Evolutionary conservation across 2,329 filamentous ascomycete species (phyloP).

Genomic region (Dryadomyces quercivorus): DNA sequence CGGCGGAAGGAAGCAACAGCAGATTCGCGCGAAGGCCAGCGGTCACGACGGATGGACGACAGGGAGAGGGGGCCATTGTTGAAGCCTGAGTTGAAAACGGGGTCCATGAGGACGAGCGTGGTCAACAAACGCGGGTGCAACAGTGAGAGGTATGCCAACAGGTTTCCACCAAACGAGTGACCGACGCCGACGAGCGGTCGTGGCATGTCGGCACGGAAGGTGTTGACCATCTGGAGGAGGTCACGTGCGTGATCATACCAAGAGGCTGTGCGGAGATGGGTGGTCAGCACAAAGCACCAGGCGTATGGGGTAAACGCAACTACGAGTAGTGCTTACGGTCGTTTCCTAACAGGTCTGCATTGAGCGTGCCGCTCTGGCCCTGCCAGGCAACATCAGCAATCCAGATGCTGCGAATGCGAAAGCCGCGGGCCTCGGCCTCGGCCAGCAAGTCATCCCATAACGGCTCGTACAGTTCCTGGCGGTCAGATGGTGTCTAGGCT

Average conservation of each 20-base stretch:
- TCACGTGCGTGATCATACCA: slow-evolving; percentile 84
- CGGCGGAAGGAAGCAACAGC: slow-evolving; percentile 56
- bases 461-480: slow-evolving; percentile 74
- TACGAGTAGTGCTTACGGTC: slow-evolving; percentile 50
- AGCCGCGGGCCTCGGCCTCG: slow-evolving; percentile 41
- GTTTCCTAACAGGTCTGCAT: slow-evolving; percentile 65
- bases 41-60: slow-evolving; percentile 62
- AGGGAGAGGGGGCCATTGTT: slow-evolving; percentile 35
- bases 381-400: slow-evolving; percentile 84
- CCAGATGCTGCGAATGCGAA: slow-evolving; percentile 73
- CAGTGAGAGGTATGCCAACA: slow-evolving; percentile 58
- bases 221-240: slow-evolving; percentile 73
- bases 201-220: slow-evolving; percentile 66
- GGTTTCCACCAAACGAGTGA: slow-evolving; percentile 76
- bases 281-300: neutral
- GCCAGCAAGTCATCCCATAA: slow-evolving; percentile 73
- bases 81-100: slow-evolving; percentile 57
- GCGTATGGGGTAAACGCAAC: too few relatives aligned
- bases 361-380: slow-evolving; percentile 65
- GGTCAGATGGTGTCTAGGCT: neutral
- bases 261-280: slow-evolving; percentile 38
- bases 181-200: slow-evolving; percentile 75
- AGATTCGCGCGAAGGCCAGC: slow-evolving; percentile 64
- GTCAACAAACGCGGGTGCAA: slow-evolving; percentile 73
- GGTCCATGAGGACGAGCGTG: slow-evolving; percentile 69